These are phyloP conservation scores for Pseudogymnoascus sp. DNA, from an alignment of 2,329 filamentous ascomycete species.

Conservation along the genomic window DNA sequence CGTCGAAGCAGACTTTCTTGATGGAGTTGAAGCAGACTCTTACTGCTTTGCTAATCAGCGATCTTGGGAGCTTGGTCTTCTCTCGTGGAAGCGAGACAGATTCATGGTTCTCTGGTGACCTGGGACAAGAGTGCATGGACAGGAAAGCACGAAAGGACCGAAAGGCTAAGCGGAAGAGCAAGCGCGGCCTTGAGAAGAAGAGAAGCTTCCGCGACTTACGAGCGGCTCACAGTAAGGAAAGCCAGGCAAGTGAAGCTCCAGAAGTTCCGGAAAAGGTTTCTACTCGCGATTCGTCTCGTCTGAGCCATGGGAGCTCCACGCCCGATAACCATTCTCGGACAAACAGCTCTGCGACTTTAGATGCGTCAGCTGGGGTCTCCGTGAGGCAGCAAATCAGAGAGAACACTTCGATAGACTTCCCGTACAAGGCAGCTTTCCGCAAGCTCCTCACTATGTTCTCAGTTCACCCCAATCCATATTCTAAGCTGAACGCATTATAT, in stretches of 20 bases:
- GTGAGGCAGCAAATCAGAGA: constrained; percentile 11
- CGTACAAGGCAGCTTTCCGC: constrained; percentile 72
- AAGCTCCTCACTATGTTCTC: constrained; percentile 79
- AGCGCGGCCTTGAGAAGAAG: constrained; percentile 52
- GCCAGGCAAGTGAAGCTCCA: not conserved
- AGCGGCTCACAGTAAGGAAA: constrained; percentile 37
- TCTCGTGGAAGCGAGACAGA: constrained; percentile 86
- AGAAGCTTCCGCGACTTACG: constrained; percentile 62
- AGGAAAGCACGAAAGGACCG: constrained; percentile 54
- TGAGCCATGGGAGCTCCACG: constrained; percentile 3
- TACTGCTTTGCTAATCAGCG: constrained; percentile 78
- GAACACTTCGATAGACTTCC: constrained; percentile 50
- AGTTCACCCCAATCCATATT: constrained; percentile 78
- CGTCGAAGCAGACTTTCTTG: constrained; percentile 74
- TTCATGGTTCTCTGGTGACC: constrained; percentile 63
- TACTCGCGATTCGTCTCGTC: constrained; percentile 1
- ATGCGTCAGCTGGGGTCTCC: constrained; percentile 6
- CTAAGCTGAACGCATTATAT: constrained; percentile 74
- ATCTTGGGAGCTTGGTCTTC: constrained; percentile 79
- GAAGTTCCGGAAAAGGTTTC: not conserved
- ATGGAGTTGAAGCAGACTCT: constrained; percentile 70
- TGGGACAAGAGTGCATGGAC: constrained; percentile 60
- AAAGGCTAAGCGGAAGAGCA: constrained; percentile 49
- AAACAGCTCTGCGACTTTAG: constrained; percentile 4
- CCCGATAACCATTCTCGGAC: constrained; percentile 4